Evolutionary conservation across 495 filamentous ascomycete species (phyloP), one percentile per base, ranked within the genome.

Genomic region (Schizothecium vesticola): DNA sequence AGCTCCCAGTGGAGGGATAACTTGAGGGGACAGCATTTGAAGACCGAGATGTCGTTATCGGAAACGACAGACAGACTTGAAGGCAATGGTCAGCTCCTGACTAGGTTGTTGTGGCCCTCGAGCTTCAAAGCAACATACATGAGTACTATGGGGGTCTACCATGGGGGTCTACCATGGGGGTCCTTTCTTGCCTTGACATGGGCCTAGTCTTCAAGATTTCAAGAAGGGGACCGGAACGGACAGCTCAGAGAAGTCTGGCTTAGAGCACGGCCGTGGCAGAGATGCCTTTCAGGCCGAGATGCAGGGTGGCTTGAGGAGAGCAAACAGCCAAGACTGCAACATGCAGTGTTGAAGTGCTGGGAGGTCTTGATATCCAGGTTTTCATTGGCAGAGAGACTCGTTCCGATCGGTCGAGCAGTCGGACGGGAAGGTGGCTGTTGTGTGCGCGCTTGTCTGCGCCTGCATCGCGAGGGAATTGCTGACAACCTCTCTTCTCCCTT

Each of bases 241-340:
- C 58, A 28, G 5, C 21, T 56, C 51, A 65, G 63, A 65, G 56
- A 29, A 29, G n/a, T 29, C 28, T 9, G 28, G 28, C 28, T 29
- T 29, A 1, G 22, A 16, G 43, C 24, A 25, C 56, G 21, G 36
- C 31, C 28, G 24, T 33, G 55, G 58, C 64, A 33, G 57, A 60
- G 25, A 60, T 29, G 21, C 8, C 43, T 7, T 61, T 61, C 65
- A 66, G 65, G 65, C 57, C 51, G 28, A 59, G 57, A 66, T 66
- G 65, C 65, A 66, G 57, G 29, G 56, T 29, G 64, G 56, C 58
- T 28, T 59, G 26, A 8, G 58, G 4, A 13, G 13, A 24, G 58
- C 58, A 24, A 59, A 59, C 58, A 59, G 58, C 58, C 23, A 28
- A 28, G 58, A 16, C 8, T 25, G 23, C 58, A 25, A 24, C 58